phyloP scores from a whole-genome alignment of 2,329 filamentous ascomycete genomes.

The Blastomyces gilchristii region DNA sequence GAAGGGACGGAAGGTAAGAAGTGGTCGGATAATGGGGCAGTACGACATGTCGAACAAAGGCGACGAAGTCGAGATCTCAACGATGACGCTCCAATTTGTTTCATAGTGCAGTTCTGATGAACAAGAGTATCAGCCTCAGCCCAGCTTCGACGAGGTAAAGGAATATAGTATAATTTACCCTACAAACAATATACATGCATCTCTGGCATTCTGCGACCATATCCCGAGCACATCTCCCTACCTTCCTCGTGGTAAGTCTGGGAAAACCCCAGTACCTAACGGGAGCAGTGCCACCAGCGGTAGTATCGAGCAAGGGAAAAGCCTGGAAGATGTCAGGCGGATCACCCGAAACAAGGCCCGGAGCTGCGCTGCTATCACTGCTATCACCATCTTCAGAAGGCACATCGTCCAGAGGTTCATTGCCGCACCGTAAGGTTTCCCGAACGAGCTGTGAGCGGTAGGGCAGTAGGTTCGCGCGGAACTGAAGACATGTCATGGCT shows the following conservation, averaged over 20 bases:
- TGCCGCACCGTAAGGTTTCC: conserved; percentile 68
- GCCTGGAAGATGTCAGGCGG: neutral
- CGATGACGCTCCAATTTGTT: conserved; percentile 58
- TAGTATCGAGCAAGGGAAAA: conserved; percentile 8
- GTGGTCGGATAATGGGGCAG: conserved; percentile 50
- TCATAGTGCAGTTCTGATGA: conserved; percentile 74
- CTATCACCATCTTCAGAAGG: conserved; percentile 33
- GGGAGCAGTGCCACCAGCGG: conserved; percentile 4
- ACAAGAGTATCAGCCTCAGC: neutral
- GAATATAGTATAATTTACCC: conserved; percentile 47
- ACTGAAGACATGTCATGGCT: conserved; percentile 68
- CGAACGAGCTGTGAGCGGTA: conserved; percentile 63
- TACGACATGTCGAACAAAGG: conserved; percentile 65
- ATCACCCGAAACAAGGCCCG: conserved; percentile 24
- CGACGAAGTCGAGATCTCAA: conserved; percentile 69
- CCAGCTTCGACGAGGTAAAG: neutral
- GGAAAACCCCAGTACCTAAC: too few species aligned
- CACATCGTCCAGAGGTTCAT: conserved; percentile 46
- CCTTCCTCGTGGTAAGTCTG: conserved; percentile 52
- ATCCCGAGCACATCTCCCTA: conserved; percentile 72
- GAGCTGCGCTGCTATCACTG: conserved; percentile 23
- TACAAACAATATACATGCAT: conserved; percentile 67
- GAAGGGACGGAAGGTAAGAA: conserved; percentile 21
- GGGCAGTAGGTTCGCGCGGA: conserved; percentile 67
- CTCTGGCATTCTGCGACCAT: conserved; percentile 74